Base-by-base conservation (phyloP, 2,329 filamentous ascomycete genomes). In the Xylariaceae sp. region DNA sequence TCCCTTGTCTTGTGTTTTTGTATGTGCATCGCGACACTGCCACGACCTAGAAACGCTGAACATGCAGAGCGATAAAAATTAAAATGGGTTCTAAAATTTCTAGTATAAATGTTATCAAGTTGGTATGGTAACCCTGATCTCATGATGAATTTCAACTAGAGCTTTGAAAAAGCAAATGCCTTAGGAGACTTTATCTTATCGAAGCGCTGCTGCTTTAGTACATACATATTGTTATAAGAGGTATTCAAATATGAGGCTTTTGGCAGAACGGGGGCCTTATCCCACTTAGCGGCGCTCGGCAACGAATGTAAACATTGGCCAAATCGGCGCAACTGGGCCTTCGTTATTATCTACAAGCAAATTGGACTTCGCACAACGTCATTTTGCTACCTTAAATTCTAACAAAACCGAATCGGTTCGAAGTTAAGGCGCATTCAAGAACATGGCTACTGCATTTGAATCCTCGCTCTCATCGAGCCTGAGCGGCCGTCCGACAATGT, bases 391-490 rank as follows among this genome's bases (percentile, higher is more conserved):
- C n/a, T n/a, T 16, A 49, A 23, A n/a, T 28, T 19, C 17, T 29
- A 7, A n/a, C 9, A 6, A 43, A n/a, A 52, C 43, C 14, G 14
- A 45, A 0, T 49, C 12, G 6, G 7, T 39, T 34, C 9, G 4
- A 37, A 57, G 1, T n/a, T 28, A 36, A 33, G 21, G 19, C 17
- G 8, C 17, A 47, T 40, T 19, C 17, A 26, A 34, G 7, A 53
- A 40, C 2, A 88, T 87, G 80, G 73, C 82, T 26, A 83, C 82
- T 29, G 77, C 82, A 61, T 92, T 92, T 66, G 88, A 91, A 65
- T 82, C 87, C 7, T 88, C 88, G 1, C 80, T 89, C 65, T 90
- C 88, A 11, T 84, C 83, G 53, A 87, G 85, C 74, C 75, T 82
- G 43, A 78, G 77, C 68, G 80, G 86, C 66, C 84, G 83, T 63